Percentiles rank a stretch among this genome's conserved stretches.
Conservation (phyloP, 2,329 filamentous ascomycete species). For the Ustilaginoidea virens region DNA sequence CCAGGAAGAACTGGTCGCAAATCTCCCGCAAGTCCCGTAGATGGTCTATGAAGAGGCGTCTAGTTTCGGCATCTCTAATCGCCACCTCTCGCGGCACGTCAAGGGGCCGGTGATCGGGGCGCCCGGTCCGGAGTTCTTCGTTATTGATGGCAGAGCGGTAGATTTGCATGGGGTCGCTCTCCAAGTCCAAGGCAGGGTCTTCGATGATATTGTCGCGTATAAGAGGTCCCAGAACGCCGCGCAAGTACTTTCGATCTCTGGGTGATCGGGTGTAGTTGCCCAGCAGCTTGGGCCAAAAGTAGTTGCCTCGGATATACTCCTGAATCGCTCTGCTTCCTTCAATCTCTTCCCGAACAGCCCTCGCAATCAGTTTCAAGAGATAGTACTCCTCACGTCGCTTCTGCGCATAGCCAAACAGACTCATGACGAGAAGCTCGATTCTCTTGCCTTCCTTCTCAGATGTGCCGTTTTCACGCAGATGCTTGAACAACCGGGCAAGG, state of each 20-base stretch:
- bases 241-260: slow-evolving; percentile 79
- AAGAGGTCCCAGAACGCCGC: slow-evolving; percentile 69
- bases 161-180: slow-evolving; percentile 95
- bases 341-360: slow-evolving; percentile 75
- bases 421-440: slow-evolving; percentile 89
- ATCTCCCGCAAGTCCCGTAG: slow-evolving; percentile 89
- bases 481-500: slow-evolving; percentile 73
- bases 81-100: slow-evolving; percentile 84
- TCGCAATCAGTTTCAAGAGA: slow-evolving; percentile 70
- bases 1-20: slow-evolving; percentile 74
- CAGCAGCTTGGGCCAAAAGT: slow-evolving; percentile 84
- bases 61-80: slow-evolving; percentile 89
- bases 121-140: slow-evolving; percentile 84
- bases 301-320: slow-evolving; percentile 78
- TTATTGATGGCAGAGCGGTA: slow-evolving; percentile 94
- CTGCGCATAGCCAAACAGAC: slow-evolving; percentile 90
- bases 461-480: slow-evolving; percentile 67
- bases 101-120: slow-evolving; percentile 62
- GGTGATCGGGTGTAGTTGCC: slow-evolving; percentile 81
- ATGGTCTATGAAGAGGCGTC: slow-evolving; percentile 85
- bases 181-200: slow-evolving; percentile 76
- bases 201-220: slow-evolving; percentile 89
- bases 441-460: slow-evolving; percentile 86
- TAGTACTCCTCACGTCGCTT: slow-evolving; percentile 97
- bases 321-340: slow-evolving; percentile 57